phyloP scores from a whole-genome alignment of 352 stramenopile genomes.

The Globisporangium sylvaticum region DNA sequence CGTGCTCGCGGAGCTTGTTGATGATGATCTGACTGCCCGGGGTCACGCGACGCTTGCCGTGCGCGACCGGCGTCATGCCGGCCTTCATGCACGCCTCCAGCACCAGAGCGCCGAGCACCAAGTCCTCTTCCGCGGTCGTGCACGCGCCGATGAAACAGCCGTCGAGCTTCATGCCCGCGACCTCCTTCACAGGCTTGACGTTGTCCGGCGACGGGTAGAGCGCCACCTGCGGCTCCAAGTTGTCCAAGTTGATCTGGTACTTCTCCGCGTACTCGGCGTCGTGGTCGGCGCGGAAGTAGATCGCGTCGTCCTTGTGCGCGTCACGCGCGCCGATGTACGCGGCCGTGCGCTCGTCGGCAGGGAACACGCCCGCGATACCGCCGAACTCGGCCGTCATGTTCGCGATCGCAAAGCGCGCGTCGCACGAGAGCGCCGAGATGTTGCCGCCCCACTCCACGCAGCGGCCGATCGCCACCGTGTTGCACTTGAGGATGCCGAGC shows the following conservation, averaged over 20 bases:
- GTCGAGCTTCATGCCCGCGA: conserved; percentile 70
- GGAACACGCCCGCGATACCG: conserved; percentile 81
- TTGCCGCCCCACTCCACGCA: conserved; percentile 82
- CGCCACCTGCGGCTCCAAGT: conserved; percentile 69
- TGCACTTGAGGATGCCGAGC: conserved; percentile 81
- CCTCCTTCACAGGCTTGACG: conserved; percentile 62
- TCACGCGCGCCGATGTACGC: conserved; percentile 74
- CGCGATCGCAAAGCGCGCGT: conserved; percentile 78
- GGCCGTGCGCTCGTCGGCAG: conserved; percentile 66
- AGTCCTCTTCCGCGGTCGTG: conserved; percentile 78
- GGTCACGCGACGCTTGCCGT: conserved; percentile 73
- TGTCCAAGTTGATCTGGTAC: conserved; percentile 70
- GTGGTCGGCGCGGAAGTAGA: conserved; percentile 79
- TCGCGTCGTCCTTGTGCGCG: conserved; percentile 70
- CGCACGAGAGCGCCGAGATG: conserved; percentile 69
- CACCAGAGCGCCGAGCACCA: conserved; percentile 75
- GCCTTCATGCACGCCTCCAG: conserved; percentile 71
- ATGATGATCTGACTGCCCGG: conserved; percentile 78
- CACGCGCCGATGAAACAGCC: conserved; percentile 86
- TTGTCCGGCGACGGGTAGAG: conserved; percentile 83
- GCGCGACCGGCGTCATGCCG: conserved; percentile 48
- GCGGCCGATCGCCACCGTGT: conserved; percentile 76
- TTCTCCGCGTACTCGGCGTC: conserved; percentile 70
- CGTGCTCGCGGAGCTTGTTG: conserved; percentile 73
- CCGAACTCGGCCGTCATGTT: conserved; percentile 89